Percentiles rank a stretch among this genome's conserved stretches.
phyloP scores from a whole-genome alignment of 78 protist genomes.

The Dictyostelium purpureum region DNA sequence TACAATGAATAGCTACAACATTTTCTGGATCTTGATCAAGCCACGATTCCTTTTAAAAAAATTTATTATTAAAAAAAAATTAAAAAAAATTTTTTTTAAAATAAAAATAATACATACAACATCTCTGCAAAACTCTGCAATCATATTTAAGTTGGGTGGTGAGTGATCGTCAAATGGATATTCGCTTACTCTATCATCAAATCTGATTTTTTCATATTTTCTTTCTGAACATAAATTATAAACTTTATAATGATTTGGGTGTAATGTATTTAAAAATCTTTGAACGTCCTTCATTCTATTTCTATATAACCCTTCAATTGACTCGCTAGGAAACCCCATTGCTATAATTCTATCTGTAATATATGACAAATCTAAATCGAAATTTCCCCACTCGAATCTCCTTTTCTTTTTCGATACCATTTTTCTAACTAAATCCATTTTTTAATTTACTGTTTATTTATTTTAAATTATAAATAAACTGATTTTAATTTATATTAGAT shows the following conservation, averaged over 20 bases:
- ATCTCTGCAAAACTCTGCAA: conserved; percentile 52
- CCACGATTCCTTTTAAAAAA: conserved; percentile 8
- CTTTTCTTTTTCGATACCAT: conserved; percentile 83
- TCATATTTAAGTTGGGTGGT: conserved; percentile 79
- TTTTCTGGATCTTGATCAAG: conserved; percentile 54
- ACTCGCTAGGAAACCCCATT: conserved; percentile 81
- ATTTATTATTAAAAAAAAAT: neutral
- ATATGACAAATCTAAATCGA: conserved; percentile 75
- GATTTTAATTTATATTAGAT: too few species aligned
- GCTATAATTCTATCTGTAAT: conserved; percentile 63
- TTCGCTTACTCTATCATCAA: conserved; percentile 70
- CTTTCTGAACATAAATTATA: conserved; percentile 91
- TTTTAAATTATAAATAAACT: too few species aligned
- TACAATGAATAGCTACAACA: conserved; percentile 76
- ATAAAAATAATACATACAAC: conserved; percentile 5
- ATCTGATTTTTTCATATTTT: conserved; percentile 74
- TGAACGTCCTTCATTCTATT: conserved; percentile 71
- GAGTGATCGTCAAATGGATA: conserved; percentile 89
- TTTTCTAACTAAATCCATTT: conserved; percentile 63
- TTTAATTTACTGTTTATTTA: neutral
- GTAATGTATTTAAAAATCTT: conserved; percentile 70
- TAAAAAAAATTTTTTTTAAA: neutral
- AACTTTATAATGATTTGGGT: conserved; percentile 72
- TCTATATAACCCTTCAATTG: conserved; percentile 62
- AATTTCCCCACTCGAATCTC: conserved; percentile 70